phyloP scores from a whole-genome alignment of 306 rosid species.

The Prosopis cineraria region DNA sequence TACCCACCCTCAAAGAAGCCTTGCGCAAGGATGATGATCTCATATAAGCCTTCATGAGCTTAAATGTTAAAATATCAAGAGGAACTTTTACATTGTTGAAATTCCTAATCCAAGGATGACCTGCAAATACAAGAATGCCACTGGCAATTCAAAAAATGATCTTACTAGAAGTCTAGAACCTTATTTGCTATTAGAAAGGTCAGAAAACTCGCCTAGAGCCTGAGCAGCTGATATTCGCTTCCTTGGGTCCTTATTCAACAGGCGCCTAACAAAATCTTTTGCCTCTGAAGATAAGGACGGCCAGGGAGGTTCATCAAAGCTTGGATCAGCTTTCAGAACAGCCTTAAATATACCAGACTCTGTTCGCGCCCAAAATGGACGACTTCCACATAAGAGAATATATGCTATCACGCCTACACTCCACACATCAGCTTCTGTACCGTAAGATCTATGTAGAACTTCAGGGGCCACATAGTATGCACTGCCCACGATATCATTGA shows the following conservation, averaged over 20 bases:
- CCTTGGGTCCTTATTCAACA: slow-evolving; percentile 71
- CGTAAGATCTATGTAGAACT: slow-evolving; percentile 68
- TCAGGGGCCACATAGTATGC: slow-evolving; percentile 85
- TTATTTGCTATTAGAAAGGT: background rate
- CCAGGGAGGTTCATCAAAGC: slow-evolving; percentile 76
- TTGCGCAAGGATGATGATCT: slow-evolving; percentile 72
- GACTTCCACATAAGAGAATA: slow-evolving; percentile 78
- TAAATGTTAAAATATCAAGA: slow-evolving; percentile 60
- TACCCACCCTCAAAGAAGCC: slow-evolving; percentile 74
- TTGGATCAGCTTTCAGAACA: slow-evolving; percentile 70
- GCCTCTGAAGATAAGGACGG: slow-evolving; percentile 68
- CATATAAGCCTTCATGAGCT: slow-evolving; percentile 62
- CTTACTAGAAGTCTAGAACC: slow-evolving; percentile 21
- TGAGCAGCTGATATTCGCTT: slow-evolving; percentile 78
- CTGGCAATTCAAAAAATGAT: slow-evolving; percentile 16
- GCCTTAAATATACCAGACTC: slow-evolving; percentile 75
- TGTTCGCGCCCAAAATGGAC: slow-evolving; percentile 79
- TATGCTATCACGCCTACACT: slow-evolving; percentile 76
- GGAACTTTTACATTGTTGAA: slow-evolving; percentile 55
- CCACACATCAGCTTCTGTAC: slow-evolving; percentile 82
- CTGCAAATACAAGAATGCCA: slow-evolving; percentile 45
- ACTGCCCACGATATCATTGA: slow-evolving; percentile 78
- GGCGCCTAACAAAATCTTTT: slow-evolving; percentile 68
- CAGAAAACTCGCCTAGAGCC: slow-evolving; percentile 56
- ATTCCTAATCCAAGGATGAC: slow-evolving; percentile 74